Evolutionary conservation across 2,329 filamentous ascomycete species (phyloP).

Genomic region (Periconia sp.): DNA sequence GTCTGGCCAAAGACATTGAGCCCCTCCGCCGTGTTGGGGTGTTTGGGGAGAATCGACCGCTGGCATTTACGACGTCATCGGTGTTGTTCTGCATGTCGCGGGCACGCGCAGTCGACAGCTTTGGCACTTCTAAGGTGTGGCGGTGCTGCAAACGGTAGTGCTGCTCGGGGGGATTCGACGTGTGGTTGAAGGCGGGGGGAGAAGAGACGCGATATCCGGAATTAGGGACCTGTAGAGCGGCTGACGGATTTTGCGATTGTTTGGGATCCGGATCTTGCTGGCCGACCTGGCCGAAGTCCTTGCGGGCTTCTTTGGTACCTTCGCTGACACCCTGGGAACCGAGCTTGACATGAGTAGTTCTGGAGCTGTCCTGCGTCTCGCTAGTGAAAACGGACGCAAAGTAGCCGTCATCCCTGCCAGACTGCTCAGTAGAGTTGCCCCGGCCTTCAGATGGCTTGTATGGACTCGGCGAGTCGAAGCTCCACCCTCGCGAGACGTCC

Average conservation of each 20-base stretch:
- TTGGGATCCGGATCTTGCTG: conserved; percentile 23
- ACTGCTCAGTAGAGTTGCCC: conserved; percentile 31
- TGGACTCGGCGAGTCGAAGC: conserved; percentile 25
- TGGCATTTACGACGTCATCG: conserved; percentile 70
- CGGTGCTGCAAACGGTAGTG: conserved; percentile 73
- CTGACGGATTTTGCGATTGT: conserved; percentile 16
- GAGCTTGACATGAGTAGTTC: conserved; percentile 46
- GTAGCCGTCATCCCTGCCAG: conserved; percentile 53
- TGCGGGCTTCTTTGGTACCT: conserved; percentile 36
- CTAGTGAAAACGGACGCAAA: conserved; percentile 48
- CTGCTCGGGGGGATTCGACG: conserved; percentile 53
- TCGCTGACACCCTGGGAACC: conserved; percentile 32
- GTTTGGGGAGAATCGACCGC: conserved; percentile 81
- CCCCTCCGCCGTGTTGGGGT: conserved; percentile 70
- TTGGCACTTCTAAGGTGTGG: conserved; percentile 88
- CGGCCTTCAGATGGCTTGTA: conserved; percentile 30
- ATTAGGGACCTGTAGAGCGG: conserved; percentile 46
- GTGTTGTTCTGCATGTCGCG: conserved; percentile 64
- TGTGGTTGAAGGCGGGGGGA: conserved; percentile 63
- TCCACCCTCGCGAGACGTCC: conserved; percentile 21
- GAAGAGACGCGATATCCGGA: conserved; percentile 64
- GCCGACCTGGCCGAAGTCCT: conserved; percentile 31
- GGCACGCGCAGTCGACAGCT: conserved; percentile 65
- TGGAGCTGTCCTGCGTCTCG: conserved; percentile 42
- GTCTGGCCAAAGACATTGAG: conserved; percentile 81